A percentile compares a stretch with the other conserved stretches of the same genome.
phyloP scores from a whole-genome alignment of 768 basidiomycete species.

The Nidularia sp. region DNA sequence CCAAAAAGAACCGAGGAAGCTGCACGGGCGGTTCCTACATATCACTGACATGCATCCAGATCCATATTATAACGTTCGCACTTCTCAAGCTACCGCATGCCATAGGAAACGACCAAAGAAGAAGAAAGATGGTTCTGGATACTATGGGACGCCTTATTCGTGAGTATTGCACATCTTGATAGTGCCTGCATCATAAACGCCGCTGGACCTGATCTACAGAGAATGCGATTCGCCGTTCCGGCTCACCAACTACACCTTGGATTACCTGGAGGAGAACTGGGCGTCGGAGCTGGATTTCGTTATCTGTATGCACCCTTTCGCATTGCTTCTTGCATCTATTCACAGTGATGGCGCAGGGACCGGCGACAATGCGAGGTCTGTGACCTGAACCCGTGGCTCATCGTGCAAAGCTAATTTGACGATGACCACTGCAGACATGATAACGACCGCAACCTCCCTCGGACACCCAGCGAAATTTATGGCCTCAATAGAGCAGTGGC shows the following conservation, averaged over 20 bases:
- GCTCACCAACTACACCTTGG: slow-evolving; percentile 79
- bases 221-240: slow-evolving; percentile 80
- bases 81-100: slow-evolving; percentile 60
- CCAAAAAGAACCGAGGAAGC: slow-evolving; percentile 38
- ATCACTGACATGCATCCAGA: slow-evolving; percentile 87
- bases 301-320: slow-evolving; percentile 49
- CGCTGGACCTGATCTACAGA: slow-evolving; percentile 23
- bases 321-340: slow-evolving; percentile 3
- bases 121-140: slow-evolving; percentile 47
- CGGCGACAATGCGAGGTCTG: slow-evolving; percentile 68
- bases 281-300: slow-evolving; percentile 86
- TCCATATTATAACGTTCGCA: slow-evolving; percentile 49
- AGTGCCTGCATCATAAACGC: slow-evolving; percentile 1
- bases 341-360: slow-evolving; percentile 48
- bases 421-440: slow-evolving; percentile 61
- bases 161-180: slow-evolving; percentile 26
- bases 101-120: slow-evolving; percentile 62
- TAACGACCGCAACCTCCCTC: slow-evolving; percentile 76
- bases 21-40: slow-evolving; percentile 74
- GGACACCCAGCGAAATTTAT: slow-evolving; percentile 78
- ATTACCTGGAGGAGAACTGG: slow-evolving; percentile 78
- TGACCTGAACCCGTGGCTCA: background rate
- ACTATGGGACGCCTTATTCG: slow-evolving; percentile 69
- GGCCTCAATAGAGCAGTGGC: slow-evolving; percentile 66
- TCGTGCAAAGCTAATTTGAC: slow-evolving; percentile 1